phyloP scores from a whole-genome alignment of 768 basidiomycete genomes.

The Kwoniella sp. region DNA sequence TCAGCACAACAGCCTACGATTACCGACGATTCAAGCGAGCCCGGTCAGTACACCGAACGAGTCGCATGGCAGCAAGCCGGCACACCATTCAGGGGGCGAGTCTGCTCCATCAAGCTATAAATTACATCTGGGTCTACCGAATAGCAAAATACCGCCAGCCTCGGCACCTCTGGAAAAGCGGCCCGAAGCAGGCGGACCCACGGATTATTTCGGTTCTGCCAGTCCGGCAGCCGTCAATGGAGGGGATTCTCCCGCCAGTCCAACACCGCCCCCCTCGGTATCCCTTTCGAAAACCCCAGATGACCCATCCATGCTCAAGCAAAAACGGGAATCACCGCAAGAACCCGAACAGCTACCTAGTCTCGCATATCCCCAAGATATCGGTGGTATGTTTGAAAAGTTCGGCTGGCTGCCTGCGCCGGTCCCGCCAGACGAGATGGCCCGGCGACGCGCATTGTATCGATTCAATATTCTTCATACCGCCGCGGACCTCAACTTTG shows the following conservation, averaged over 20 bases:
- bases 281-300: conserved; percentile 5
- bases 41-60: conserved; percentile 49
- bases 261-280: conserved; percentile 1
- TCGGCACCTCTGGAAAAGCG: conserved; percentile 61
- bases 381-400: conserved; percentile 32
- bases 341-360: conserved; percentile 5
- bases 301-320: neutral
- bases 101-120: conserved; percentile 1
- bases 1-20: conserved; percentile 31
- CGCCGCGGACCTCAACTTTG: conserved; percentile 80
- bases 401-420: conserved; percentile 63
- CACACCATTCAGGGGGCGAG: neutral
- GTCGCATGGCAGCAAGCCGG: conserved; percentile 50
- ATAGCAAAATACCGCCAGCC: conserved; percentile 41
- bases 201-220: conserved; percentile 44
- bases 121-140: conserved; percentile 3
- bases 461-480: conserved; percentile 90
- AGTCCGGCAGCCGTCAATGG: conserved; percentile 1
- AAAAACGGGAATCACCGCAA: neutral
- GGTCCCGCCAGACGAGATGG: conserved; percentile 75
- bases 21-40: conserved; percentile 35
- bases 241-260: neutral
- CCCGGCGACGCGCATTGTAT: conserved; percentile 76
- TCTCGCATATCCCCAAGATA: conserved; percentile 21
- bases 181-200: conserved; percentile 55